Base-by-base conservation (phyloP, 176 grass and related monocot genomes). In the Aegilops tauschii region DNA sequence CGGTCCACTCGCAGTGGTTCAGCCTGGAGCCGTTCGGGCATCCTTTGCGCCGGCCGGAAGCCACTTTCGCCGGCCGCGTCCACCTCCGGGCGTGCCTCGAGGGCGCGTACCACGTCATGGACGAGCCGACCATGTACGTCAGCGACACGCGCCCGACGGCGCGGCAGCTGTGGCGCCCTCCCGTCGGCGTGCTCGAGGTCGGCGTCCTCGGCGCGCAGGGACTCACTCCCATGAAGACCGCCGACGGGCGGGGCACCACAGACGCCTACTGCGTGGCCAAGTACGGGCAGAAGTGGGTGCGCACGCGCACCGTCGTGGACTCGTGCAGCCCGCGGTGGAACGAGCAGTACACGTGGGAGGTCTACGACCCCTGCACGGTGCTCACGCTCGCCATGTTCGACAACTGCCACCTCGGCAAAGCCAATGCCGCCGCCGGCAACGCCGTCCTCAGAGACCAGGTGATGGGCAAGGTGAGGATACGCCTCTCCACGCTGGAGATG, bases 331-430 rank as follows among this genome's bases (percentile, higher is more conserved):
- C 90, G 0, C 77, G 74, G 61, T 97, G 95, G 95, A 97, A 97
- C 82, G 95, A 97, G 85, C 95, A 94, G 83, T 97, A 94, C 90
- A 97, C 95, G 11, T 97, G 92, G 92, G 92, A 94, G 74, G 90
- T 97, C 7, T 88, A 93, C 73, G 95, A 97, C 82, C 95, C 84
- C 2, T 93, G 88, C 86, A 97, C 92, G 2, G 95, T 94, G 76
- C 84, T 97, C 85, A 94, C 90, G 21, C 75, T 97, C 58, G 95
- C 92, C 65, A 82, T 97, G 37, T 94, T 97, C 89, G 88, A 97
- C 86, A 93, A 97, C 62, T 83, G 86, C 34, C 88, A 86, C 7
- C 69, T 94, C 68, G 59, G 79, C 31, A 81, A 20, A 73, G 31
- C 21, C 18, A 32, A 9, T 10, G 1, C 13, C 27, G 63, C 0